phyloP scores from a whole-genome alignment of 306 rosid species.

The Vicia faba region DNA sequence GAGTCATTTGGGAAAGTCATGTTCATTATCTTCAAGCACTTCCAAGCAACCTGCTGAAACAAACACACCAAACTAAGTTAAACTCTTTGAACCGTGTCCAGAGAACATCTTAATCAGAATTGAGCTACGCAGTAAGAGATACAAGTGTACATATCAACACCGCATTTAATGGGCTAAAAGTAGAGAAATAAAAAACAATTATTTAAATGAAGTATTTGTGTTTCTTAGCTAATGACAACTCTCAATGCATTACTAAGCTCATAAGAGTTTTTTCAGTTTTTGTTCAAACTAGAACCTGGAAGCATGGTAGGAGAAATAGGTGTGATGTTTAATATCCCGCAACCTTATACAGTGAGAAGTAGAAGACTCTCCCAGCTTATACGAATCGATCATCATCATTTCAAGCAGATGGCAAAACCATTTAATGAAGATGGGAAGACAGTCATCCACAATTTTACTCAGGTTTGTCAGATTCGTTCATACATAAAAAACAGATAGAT shows the following conservation, averaged over 20 bases:
- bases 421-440: conserved; percentile 62
- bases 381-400: conserved; percentile 66
- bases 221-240: conserved; percentile 14
- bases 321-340: conserved; percentile 75
- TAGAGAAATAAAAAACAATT: conserved; percentile 15
- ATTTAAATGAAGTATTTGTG: conserved; percentile 22
- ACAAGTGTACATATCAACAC: conserved; percentile 5
- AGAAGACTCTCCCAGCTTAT: conserved; percentile 77
- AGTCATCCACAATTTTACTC: conserved; percentile 59
- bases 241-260: conserved; percentile 34
- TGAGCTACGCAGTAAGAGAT: not conserved
- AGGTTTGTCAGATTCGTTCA: conserved; percentile 55
- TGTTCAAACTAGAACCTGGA: conserved; percentile 66
- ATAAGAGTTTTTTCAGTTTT: conserved; percentile 49
- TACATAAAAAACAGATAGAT: conserved; percentile 23
- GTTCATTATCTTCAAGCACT: conserved; percentile 21
- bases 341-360: conserved; percentile 83
- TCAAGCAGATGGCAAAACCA: conserved; percentile 78
- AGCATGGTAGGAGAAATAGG: conserved; percentile 81
- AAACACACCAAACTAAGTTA: conserved; percentile 29
- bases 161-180: conserved; percentile 7
- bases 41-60: conserved; percentile 42
- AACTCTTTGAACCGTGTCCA: not conserved
- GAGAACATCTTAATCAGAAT: conserved; percentile 17
- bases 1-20: conserved; percentile 29